These are phyloP conservation scores for Umbilicus rupestris DNA, from an alignment of 164 flowering plant species.

Conservation along the genomic window DNA sequence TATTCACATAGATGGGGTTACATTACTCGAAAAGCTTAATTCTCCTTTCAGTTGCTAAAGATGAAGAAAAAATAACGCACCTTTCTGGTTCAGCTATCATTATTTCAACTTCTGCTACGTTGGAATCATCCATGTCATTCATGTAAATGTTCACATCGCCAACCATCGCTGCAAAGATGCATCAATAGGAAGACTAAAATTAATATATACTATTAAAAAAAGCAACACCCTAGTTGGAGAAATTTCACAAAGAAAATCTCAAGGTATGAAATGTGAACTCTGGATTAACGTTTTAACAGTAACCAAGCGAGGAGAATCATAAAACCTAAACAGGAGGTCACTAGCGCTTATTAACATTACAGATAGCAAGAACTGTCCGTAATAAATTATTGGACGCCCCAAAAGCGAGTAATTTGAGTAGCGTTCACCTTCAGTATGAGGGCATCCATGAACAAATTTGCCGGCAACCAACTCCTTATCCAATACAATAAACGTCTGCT, in stretches of 20 bases:
- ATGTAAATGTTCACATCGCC: constrained; percentile 95
- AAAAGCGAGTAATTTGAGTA: too few relatives aligned
- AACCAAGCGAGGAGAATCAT: not conserved
- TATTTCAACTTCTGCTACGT: constrained; percentile 79
- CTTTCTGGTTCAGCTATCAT: constrained; percentile 87
- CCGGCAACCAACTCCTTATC: constrained; percentile 59
- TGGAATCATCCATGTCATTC: constrained; percentile 76
- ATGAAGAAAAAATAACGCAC: constrained; percentile 22
- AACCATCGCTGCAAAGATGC: constrained; percentile 65
- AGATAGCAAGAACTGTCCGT: not conserved
- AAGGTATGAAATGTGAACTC: not conserved
- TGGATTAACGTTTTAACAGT: not conserved
- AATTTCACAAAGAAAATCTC: not conserved
- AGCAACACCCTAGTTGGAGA: not conserved
- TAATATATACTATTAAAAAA: not conserved
- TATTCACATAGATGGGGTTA: too few relatives aligned
- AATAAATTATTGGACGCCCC: not conserved
- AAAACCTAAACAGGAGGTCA: not conserved
- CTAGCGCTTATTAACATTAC: not conserved
- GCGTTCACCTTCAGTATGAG: constrained; percentile 72
- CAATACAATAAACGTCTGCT: constrained; percentile 77
- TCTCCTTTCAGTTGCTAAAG: not conserved
- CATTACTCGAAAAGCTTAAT: constrained; percentile 36
- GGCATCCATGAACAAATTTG: constrained; percentile 51
- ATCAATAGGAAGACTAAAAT: not conserved